Evolutionary conservation across 495 filamentous ascomycete species (phyloP).

Genomic region (Venustampulla echinocandica): DNA sequence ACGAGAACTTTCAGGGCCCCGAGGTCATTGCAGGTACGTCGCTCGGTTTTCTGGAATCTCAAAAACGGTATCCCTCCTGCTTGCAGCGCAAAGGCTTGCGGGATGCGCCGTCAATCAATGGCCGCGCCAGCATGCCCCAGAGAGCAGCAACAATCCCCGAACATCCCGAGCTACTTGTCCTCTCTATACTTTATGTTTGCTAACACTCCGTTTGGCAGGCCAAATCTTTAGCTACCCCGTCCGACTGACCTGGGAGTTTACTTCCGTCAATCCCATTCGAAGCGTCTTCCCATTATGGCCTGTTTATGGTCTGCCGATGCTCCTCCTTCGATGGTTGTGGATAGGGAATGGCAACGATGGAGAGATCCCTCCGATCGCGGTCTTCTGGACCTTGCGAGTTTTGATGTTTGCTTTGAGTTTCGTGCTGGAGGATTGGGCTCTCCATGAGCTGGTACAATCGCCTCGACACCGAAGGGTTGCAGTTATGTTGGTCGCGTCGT

Average conservation of each 20-base stretch:
- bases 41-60: not conserved
- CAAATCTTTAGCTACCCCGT: conserved; percentile 84
- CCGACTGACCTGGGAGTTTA: conserved; percentile 91
- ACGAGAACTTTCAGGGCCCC: conserved; percentile 97
- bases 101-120: no score
- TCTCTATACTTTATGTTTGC: no score
- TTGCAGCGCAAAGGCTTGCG: no score
- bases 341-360: conserved; percentile 46
- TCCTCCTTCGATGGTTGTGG: conserved; percentile 82
- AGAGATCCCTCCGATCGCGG: conserved; percentile 57
- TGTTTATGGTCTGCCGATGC: conserved; percentile 86
- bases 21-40: conserved; percentile 90
- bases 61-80: no score
- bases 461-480: conserved; percentile 60
- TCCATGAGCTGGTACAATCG: conserved; percentile 78
- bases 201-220: conserved; percentile 40
- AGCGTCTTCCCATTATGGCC: conserved; percentile 96
- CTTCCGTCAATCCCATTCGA: conserved; percentile 70
- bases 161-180: no score
- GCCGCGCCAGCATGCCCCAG: no score
- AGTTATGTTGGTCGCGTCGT: conserved; percentile 77
- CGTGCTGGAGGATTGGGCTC: conserved; percentile 93
- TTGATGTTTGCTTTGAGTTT: conserved; percentile 92
- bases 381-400: conserved; percentile 80
- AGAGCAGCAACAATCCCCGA: no score